phyloP scores from a whole-genome alignment of 2,329 filamentous ascomycete genomes.

The Penicillium sp. region DNA sequence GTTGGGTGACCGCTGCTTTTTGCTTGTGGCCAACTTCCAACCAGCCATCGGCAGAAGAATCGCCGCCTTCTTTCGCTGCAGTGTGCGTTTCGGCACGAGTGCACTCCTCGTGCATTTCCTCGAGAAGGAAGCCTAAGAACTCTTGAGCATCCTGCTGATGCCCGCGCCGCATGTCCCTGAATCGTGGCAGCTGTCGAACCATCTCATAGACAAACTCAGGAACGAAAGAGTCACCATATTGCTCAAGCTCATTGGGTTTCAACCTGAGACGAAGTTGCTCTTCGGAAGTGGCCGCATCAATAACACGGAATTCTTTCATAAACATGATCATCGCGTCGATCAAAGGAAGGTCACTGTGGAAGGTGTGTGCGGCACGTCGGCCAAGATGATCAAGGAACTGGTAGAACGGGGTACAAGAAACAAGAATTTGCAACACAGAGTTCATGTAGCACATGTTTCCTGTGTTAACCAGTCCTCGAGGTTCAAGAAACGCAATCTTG shows the following conservation, averaged over 20 bases:
- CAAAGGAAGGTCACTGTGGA: slow-evolving; percentile 91
- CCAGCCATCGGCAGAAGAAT: slow-evolving; percentile 67
- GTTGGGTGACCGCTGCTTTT: slow-evolving; percentile 78
- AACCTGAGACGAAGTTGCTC: slow-evolving; percentile 71
- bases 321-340: slow-evolving; percentile 98
- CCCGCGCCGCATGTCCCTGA: slow-evolving; percentile 88
- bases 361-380: slow-evolving; percentile 79
- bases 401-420: slow-evolving; percentile 93
- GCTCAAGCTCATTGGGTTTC: slow-evolving; percentile 79
- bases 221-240: slow-evolving; percentile 85
- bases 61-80: slow-evolving; percentile 36
- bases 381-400: slow-evolving; percentile 85
- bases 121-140: slow-evolving; percentile 88
- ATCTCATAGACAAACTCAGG: slow-evolving; percentile 95
- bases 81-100: slow-evolving; percentile 66
- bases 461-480: slow-evolving; percentile 89
- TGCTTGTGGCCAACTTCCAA: slow-evolving; percentile 92
- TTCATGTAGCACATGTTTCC: slow-evolving; percentile 99
- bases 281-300: slow-evolving; percentile 71
- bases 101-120: slow-evolving; percentile 91
- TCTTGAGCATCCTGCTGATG: slow-evolving; percentile 98
- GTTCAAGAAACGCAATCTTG: slow-evolving; percentile 81
- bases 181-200: slow-evolving; percentile 80
- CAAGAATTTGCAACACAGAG: slow-evolving; percentile 91
- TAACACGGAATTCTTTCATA: slow-evolving; percentile 83